Percentiles rank a stretch among this genome's conserved stretches.
These are phyloP conservation scores for Xylariaceae sp. DNA, from an alignment of 2,329 filamentous ascomycete species.

Conservation along the genomic window DNA sequence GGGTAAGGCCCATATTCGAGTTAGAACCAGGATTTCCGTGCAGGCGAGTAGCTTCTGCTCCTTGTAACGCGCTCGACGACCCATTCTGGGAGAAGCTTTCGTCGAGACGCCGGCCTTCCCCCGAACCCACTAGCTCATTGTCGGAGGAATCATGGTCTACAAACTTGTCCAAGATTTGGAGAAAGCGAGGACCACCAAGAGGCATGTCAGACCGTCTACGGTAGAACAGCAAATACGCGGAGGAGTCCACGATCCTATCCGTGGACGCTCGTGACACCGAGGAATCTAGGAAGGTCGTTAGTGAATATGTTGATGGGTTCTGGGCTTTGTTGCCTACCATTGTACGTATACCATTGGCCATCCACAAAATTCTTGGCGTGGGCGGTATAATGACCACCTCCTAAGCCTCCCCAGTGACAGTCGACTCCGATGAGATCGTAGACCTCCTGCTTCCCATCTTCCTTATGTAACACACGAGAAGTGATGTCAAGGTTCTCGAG, in stretches of 20 bases:
- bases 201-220: constrained; percentile 76
- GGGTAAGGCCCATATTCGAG: constrained; percentile 27
- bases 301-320: constrained; percentile 20
- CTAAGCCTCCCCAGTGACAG: constrained; percentile 91
- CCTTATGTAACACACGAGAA: constrained; percentile 75
- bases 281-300: constrained; percentile 66
- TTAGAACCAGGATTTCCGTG: constrained; percentile 62
- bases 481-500: constrained; percentile 84
- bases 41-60: constrained; percentile 75
- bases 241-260: constrained; percentile 67
- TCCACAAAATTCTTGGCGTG: constrained; percentile 92
- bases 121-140: constrained; percentile 55
- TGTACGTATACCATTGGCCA: constrained; percentile 92
- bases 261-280: constrained; percentile 67
- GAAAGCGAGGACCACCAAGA: constrained; percentile 77
- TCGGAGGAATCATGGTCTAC: constrained; percentile 50
- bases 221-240: constrained; percentile 95
- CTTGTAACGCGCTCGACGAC: constrained; percentile 85
- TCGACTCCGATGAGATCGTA: constrained; percentile 97
- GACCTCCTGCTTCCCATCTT: constrained; percentile 78
- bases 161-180: constrained; percentile 68
- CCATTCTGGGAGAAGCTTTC: constrained; percentile 81
- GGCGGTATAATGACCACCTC: constrained; percentile 95
- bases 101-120: constrained; percentile 88
- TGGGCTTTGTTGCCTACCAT: constrained; percentile 65